These are phyloP conservation scores for Nicotiana knightiana DNA, from an alignment of 257 asterid species.

Conservation along the genomic window DNA sequence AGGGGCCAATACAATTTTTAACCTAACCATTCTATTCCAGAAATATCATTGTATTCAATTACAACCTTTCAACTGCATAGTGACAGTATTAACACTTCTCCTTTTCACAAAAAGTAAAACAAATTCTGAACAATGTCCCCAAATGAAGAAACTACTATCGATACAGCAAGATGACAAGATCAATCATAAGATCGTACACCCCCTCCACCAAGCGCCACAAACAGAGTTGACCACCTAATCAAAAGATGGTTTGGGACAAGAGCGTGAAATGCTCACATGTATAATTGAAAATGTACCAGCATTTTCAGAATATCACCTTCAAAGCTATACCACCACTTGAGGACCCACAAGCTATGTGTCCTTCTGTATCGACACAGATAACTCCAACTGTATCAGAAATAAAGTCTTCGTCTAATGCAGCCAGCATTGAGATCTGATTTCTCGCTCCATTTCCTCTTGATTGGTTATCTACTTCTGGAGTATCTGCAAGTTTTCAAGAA, in stretches of 20 bases:
- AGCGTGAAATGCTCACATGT: too few relatives aligned
- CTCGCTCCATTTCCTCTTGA: constrained; percentile 17
- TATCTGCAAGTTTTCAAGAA: background rate
- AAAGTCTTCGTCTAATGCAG: constrained; percentile 40
- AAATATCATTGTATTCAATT: background rate
- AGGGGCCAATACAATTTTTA: too few relatives aligned
- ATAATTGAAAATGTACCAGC: background rate
- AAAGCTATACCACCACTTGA: constrained; percentile 98
- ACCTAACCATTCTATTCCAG: background rate
- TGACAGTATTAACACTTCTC: background rate
- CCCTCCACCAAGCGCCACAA: too few relatives aligned
- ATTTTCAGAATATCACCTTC: constrained; percentile 48
- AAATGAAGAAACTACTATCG: background rate
- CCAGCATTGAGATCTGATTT: background rate
- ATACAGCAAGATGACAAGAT: background rate
- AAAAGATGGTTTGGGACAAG: background rate
- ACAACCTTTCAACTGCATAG: background rate
- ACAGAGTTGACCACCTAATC: background rate
- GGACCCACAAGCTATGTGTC: constrained; percentile 83
- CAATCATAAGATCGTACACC: background rate
- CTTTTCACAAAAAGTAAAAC: background rate
- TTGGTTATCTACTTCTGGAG: background rate
- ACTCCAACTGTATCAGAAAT: constrained; percentile 89
- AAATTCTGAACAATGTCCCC: background rate
- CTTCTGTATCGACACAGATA: constrained; percentile 82